A percentile compares a stretch with the other conserved stretches of the same genome.
Conservation (phyloP, 441 rosid genomes). For the Dalechampia spathulata region DNA sequence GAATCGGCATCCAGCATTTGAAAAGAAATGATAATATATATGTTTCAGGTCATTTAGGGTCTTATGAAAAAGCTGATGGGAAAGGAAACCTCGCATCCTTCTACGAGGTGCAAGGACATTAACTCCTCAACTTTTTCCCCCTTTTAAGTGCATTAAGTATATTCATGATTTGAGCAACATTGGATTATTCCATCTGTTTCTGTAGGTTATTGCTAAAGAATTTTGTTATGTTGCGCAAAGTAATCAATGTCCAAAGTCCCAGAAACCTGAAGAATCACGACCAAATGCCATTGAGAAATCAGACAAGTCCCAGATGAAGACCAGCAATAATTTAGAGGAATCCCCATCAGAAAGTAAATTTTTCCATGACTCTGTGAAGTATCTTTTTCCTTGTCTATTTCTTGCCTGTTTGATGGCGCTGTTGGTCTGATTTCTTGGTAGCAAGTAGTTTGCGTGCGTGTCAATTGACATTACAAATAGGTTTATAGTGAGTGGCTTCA, state of each 20-base stretch:
- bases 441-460: too few relatives aligned
- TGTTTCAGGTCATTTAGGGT: slow-evolving; percentile 49
- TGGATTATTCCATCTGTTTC: slow-evolving; percentile 4
- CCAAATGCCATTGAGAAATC: slow-evolving; percentile 13
- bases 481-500: too few relatives aligned
- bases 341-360: slow-evolving; percentile 9
- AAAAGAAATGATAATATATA: slow-evolving; percentile 46
- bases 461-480: too few relatives aligned
- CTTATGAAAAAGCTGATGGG: slow-evolving; percentile 15
- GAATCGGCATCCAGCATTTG: slow-evolving; percentile 40
- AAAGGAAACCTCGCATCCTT: slow-evolving; percentile 19
- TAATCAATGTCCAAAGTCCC: slow-evolving; percentile 15
- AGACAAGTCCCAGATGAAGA: background rate
- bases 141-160: background rate
- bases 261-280: background rate
- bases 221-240: slow-evolving; percentile 37
- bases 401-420: too few relatives aligned
- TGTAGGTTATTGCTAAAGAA: slow-evolving; percentile 52
- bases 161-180: background rate
- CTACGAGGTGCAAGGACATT: slow-evolving; percentile 33
- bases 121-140: background rate
- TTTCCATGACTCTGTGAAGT: too few relatives aligned
- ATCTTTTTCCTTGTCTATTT: too few relatives aligned
- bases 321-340: background rate
- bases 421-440: too few relatives aligned